Base-by-base conservation (phyloP, 1,284 basidiomycete species). In the Malassezia yamatoensis region DNA sequence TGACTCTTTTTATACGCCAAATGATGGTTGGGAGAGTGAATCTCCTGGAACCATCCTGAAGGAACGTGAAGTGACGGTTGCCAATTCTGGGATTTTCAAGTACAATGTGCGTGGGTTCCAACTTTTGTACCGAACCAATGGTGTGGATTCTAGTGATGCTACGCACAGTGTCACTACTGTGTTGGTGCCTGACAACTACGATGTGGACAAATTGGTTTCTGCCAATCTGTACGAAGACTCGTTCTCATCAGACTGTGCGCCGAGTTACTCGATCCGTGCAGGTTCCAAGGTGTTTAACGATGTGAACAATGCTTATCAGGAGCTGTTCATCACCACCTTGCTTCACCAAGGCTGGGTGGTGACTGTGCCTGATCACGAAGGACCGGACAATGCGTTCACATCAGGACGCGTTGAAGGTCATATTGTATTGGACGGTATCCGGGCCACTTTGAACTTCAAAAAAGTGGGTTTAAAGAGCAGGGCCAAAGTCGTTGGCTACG, bases 341-440 rank as follows among this genome's bases (percentile, higher is more conserved):
- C 49, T 72, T 5, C 55, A 68, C 43, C 47, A 63, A 29, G 68
- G 68, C 42, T 69, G 65, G 63, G 66, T 65, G 13, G 51, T 60
- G 7, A 56, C 62, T 0, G 59, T 67, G 10, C 61, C 71, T 1
- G 71, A 72, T 52, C 64, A 72, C 61, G 67, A 73, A 54, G 54
- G 56, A 18, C 65, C 69, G 39, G 58, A 64, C 10, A 61, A 51
- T 33, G 67, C 67, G 0, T 72, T 73, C 37, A 66, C 62, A 2
- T 65, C 67, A 1, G 70, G 64, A 7, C 53, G 32, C 12, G 60
- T 65, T 16, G 61, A 62, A 10, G 70, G 62, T 4, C 67, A 62
- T 38, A 65, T 59, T 2, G 59, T 65, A 6, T 53, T 72, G 29
- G 70, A 73, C 55, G 59, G 60, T 29, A 60, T 71, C 32, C 52